Conservation (phyloP, 1,284 basidiomycete species). For the Inonotus hispidus region DNA sequence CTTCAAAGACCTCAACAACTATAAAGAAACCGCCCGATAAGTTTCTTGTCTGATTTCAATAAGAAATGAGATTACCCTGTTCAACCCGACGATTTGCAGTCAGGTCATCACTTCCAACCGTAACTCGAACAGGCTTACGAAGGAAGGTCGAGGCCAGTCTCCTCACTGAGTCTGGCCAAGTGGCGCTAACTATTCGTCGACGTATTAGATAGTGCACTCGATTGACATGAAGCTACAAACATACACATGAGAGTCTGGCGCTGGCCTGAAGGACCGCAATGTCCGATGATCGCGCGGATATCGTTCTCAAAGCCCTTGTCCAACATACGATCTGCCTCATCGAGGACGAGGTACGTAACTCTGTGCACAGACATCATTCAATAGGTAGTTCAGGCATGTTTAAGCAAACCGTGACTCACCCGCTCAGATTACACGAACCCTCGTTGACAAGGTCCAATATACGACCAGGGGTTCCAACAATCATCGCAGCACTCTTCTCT, state of each 20-base stretch:
- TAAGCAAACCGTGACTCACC: slow-evolving; percentile 36
- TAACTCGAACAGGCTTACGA: slow-evolving; percentile 82
- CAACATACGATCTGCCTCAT: slow-evolving; percentile 98
- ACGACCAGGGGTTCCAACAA: slow-evolving; percentile 94
- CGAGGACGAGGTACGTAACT: slow-evolving; percentile 89
- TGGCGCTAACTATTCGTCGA: slow-evolving; percentile 75
- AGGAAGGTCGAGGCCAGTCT: slow-evolving; percentile 91
- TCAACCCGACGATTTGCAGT: slow-evolving; percentile 91
- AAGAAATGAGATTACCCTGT: slow-evolving; percentile 38
- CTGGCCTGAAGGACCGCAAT: slow-evolving; percentile 58
- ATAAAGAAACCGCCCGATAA: neutral
- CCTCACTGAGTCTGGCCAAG: slow-evolving; percentile 97
- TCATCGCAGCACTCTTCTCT: slow-evolving; percentile 61
- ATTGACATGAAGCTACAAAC: slow-evolving; percentile 28
- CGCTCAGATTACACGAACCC: slow-evolving; percentile 77
- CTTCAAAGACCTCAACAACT: slow-evolving; percentile 86
- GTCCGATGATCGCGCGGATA: slow-evolving; percentile 86
- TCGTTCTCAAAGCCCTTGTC: slow-evolving; percentile 99
- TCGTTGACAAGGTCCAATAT: slow-evolving; percentile 88
- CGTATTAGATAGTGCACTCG: slow-evolving; percentile 5
- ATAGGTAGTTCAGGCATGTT: neutral
- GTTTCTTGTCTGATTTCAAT: neutral
- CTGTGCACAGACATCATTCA: slow-evolving; percentile 31
- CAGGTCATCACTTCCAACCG: slow-evolving; percentile 93
- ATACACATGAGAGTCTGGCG: slow-evolving; percentile 92